Evolutionary conservation across 2,329 filamentous ascomycete species (phyloP).

Genomic region (Aureobasidium musti): DNA sequence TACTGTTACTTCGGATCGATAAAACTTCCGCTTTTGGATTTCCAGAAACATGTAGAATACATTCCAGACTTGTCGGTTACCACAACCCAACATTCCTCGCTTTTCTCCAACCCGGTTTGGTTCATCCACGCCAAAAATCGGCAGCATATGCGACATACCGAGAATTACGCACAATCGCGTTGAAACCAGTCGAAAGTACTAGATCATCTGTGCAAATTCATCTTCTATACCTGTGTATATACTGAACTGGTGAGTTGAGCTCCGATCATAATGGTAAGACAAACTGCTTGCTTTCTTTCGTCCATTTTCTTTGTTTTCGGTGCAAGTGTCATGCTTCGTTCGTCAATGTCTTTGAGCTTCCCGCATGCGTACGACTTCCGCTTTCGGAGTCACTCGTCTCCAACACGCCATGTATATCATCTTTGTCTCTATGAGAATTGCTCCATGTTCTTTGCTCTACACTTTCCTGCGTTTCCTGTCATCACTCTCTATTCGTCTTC

Average conservation of each 20-base stretch:
- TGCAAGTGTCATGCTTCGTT: neutral
- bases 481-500: neutral
- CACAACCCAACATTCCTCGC: conserved; percentile 19
- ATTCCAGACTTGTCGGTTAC: conserved; percentile 11
- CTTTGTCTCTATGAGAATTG: conserved; percentile 10
- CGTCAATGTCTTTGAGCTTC: conserved; percentile 3
- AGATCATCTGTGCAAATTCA: neutral
- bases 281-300: neutral
- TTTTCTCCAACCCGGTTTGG: neutral
- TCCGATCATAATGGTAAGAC: neutral
- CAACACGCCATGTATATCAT: conserved; percentile 19
- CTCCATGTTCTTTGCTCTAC: conserved; percentile 20
- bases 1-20: neutral
- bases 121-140: neutral
- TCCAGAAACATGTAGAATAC: neutral
- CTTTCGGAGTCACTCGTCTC: conserved; percentile 5
- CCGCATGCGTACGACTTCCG: conserved; percentile 26
- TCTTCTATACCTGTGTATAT: neutral
- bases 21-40: neutral
- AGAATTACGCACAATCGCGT: neutral
- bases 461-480: neutral
- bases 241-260: neutral
- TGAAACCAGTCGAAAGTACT: neutral
- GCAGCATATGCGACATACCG: neutral
- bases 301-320: conserved; percentile 3